These are phyloP conservation scores for Polytrichum formosum DNA, from an alignment of 225 moss, liverwort and hornwort species.

Conservation along the genomic window DNA sequence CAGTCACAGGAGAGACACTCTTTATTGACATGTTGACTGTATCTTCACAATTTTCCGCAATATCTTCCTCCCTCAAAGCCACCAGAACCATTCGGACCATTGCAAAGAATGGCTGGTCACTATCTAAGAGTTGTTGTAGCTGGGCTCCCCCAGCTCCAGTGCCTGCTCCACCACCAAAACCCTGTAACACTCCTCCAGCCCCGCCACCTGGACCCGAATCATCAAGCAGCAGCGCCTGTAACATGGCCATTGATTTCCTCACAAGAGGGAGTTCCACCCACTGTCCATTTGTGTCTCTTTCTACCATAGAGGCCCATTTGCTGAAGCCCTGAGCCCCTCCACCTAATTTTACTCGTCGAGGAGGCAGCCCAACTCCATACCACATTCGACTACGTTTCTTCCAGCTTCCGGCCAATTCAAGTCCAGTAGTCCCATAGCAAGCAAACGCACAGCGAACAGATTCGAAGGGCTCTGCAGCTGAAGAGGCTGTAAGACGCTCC, in stretches of 20 bases:
- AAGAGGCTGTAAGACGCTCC: constrained; percentile 96
- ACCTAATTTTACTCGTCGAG: constrained; percentile 45
- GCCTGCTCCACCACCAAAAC: constrained; percentile 98
- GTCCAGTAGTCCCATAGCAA: constrained; percentile 82
- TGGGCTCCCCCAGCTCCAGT: constrained; percentile 96
- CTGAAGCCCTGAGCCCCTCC: constrained; percentile 81
- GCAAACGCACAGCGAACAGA: constrained; percentile 97
- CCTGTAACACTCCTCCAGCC: constrained; percentile 62
- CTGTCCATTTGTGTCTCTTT: constrained; percentile 67
- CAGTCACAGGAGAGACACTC: constrained; percentile 25
- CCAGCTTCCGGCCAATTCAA: constrained; percentile 87
- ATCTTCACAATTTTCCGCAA: constrained; percentile 24
- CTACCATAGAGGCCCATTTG: constrained; percentile 70
- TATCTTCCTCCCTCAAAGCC: constrained; percentile 85
- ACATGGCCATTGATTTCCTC: constrained; percentile 79
- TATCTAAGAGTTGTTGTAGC: constrained; percentile 89
- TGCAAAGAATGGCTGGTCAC: constrained; percentile 97
- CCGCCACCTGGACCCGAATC: constrained; percentile 96
- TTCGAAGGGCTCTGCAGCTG: constrained; percentile 95
- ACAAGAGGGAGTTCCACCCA: constrained; percentile 86
- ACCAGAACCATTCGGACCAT: constrained; percentile 95
- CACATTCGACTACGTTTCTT: constrained; percentile 96
- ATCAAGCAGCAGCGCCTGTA: constrained; percentile 89
- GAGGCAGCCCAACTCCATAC: constrained; percentile 96
- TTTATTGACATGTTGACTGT: constrained; percentile 19